Base-by-base conservation (phyloP, 176 grass and related monocot species). In the Poa pratensis region DNA sequence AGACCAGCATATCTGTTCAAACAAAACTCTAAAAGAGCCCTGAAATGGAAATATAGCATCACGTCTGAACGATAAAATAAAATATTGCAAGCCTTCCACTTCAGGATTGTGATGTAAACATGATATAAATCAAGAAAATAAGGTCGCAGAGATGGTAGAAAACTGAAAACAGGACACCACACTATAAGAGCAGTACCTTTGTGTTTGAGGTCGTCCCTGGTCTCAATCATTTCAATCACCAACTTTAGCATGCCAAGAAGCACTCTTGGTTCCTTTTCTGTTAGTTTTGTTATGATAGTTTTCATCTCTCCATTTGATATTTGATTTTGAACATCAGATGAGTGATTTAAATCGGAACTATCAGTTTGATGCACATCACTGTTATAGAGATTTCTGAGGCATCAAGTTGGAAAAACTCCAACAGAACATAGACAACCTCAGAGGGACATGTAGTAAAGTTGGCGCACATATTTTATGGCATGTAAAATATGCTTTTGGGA, bases 201-300 rank as follows among this genome's bases (percentile, higher is more conserved):
- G 5, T 35, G 37, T 82, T 81, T 42, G 3, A 92, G 43, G 81
- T 60, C 43, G 70, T 97, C 82, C 62, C 57, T 69, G 42, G 22
- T 34, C 14, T 94, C 96, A 17, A 98, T 90, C 73, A 78, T 92
- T 87, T 94, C 89, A 89, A 95, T 40, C 61, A 95, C 81, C 16
- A 64, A 83, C 89, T 92, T 95, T 40, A 95, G 75, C 55, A 35
- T 35, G 3, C 90, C 88, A 43, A 98, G 70, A 45, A 95, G 55
- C 34, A 95, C 89, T 53, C 88, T 90, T 52, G 96, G 93, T 83
- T 93, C 91, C 80, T 94, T 98, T 20, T 35, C 34, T 4, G 3
- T 4, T 35, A 35, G 34, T 35, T 35, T 35, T 35, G 34, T 35
- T 35, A 35, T 35, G 3, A 35, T 35, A 3, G 1, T 35, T 35